Evolutionary conservation across 2,329 filamentous ascomycete species (phyloP), one percentile per base, ranked within the genome.

Genomic region (Fusarium equiseti): DNA sequence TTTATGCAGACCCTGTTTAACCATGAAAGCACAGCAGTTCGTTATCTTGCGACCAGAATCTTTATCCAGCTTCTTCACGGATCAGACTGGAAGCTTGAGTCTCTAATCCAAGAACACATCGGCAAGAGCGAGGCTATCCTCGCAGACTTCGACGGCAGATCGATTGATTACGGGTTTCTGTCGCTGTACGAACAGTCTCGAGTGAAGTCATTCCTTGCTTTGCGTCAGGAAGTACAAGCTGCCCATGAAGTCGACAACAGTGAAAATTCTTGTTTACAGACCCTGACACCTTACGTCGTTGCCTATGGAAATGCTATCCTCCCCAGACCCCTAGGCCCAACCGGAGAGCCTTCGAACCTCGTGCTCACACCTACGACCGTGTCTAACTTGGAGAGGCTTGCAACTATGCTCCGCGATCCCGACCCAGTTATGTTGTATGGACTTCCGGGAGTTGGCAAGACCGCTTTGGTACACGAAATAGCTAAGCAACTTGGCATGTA

Each of bases 401-500:
- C 92, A 4, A 80, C 81, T 29, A 87, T 90, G 49, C 83, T 99
- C 31, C 90, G 92, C 46, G 84, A 85, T 6, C 79, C 88, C 2
- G 89, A 90, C 1, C 94, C 97, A 1, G 85, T 98, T 38, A 84
- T 99, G 22, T 85, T 99, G 7, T 89, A 94, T 68, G 96, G 96
- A 2, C 84, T 93, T 16, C 89, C 95, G 10, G 95, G 97, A 22
- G 92, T 92, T 32, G 96, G 96, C 53, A 99, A 99, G 83, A 98
- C 96, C 0, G 90, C 93, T 1, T 81, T 97, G 22, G 89, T 97
- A 16, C 92, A 93, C 70, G 91, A 98, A 78, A 87, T 95, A 65
- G 95, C 95, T 26, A 89, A 88, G 74, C 88, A 91, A 72, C 88
- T 98, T 59, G 92, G 92, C 66, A 93, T 93, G 81, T 88, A 92